phyloP scores from a whole-genome alignment of 768 basidiomycete species.

The Pisolithus orientalis region DNA sequence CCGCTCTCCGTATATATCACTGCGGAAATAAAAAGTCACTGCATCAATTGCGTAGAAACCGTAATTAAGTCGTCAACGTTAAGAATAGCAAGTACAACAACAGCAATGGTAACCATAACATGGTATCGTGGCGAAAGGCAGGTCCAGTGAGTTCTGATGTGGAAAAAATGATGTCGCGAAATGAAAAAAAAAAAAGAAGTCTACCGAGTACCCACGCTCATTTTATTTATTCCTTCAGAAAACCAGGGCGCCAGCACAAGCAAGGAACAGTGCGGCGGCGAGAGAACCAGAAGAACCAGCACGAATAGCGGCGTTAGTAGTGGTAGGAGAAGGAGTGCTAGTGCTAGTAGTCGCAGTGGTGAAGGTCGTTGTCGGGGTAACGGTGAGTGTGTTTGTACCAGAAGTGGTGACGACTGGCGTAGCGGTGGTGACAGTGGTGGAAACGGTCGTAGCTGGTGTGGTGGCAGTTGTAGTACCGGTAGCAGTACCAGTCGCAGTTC shows the following conservation, averaged over 20 bases:
- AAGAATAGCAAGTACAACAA: neutral
- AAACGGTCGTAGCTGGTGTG: conserved; percentile 2
- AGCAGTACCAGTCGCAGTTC: neutral
- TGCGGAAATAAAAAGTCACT: neutral
- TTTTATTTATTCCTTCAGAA: conserved; percentile 11
- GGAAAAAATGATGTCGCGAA: neutral
- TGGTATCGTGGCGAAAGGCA: neutral
- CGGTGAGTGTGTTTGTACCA: conserved; percentile 25
- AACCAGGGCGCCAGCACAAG: conserved; percentile 15
- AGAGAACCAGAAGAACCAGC: conserved; percentile 16
- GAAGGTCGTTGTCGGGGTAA: conserved; percentile 11
- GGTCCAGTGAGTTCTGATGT: neutral
- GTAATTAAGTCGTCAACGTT: neutral
- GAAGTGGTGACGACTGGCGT: conserved; percentile 36
- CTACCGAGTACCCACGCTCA: neutral
- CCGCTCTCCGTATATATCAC: too few species aligned
- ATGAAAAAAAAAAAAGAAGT: neutral
- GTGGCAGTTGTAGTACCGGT: conserved; percentile 4
- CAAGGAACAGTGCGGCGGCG: conserved; percentile 14
- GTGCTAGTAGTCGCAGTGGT: neutral
- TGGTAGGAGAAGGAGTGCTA: conserved; percentile 9
- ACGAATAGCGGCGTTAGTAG: conserved; percentile 16
- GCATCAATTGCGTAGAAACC: neutral
- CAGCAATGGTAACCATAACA: neutral
- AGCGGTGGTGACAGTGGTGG: conserved; percentile 17